Conservation (phyloP, 1,139 yeast genomes). For the Taphrina deformans region DNA sequence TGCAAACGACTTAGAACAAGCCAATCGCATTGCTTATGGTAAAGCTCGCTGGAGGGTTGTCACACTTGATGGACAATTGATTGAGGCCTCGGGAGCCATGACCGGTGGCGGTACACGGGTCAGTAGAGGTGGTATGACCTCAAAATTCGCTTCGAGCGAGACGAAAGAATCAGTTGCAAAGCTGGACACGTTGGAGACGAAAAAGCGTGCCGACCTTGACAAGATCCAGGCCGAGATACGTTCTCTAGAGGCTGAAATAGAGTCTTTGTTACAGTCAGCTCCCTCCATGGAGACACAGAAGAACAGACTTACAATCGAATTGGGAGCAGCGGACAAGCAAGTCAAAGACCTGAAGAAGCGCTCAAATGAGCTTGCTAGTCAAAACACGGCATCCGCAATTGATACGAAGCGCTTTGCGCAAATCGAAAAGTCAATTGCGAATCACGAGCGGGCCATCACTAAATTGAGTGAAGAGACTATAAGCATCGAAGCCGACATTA, state of each 20-base stretch:
- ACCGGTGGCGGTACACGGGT: constrained; percentile 88
- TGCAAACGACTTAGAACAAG: constrained; percentile 74
- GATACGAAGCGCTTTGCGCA: constrained; percentile 6
- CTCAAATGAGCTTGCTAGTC: constrained; percentile 42
- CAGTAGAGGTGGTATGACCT: constrained; percentile 62
- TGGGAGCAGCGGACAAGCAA: constrained; percentile 58
- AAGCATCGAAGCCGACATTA: constrained; percentile 61
- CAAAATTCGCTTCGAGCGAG: constrained; percentile 45
- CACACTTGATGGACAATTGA: constrained; percentile 85
- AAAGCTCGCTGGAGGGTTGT: constrained; percentile 80
- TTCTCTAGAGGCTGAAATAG: constrained; percentile 44
- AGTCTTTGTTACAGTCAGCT: constrained; percentile 52
- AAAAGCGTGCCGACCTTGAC: constrained; percentile 36
- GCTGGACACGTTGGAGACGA: constrained; percentile 59
- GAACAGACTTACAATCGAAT: constrained; percentile 63
- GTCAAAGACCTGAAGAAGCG: constrained; percentile 50
- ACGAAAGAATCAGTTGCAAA: constrained; percentile 62
- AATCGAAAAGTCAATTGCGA: constrained; percentile 44
- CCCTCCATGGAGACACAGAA: constrained; percentile 71
- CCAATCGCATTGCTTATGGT: constrained; percentile 87
- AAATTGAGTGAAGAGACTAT: constrained; percentile 57
- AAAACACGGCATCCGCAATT: constrained; percentile 36
- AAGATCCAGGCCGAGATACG: constrained; percentile 53
- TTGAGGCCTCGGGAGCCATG: constrained; percentile 95
- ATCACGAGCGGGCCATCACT: constrained; percentile 47